Percentiles rank a stretch among this genome's conserved stretches.
Evolutionary conservation across 2,329 filamentous ascomycete species (phyloP).

Genomic region (Falciphora oryzae): DNA sequence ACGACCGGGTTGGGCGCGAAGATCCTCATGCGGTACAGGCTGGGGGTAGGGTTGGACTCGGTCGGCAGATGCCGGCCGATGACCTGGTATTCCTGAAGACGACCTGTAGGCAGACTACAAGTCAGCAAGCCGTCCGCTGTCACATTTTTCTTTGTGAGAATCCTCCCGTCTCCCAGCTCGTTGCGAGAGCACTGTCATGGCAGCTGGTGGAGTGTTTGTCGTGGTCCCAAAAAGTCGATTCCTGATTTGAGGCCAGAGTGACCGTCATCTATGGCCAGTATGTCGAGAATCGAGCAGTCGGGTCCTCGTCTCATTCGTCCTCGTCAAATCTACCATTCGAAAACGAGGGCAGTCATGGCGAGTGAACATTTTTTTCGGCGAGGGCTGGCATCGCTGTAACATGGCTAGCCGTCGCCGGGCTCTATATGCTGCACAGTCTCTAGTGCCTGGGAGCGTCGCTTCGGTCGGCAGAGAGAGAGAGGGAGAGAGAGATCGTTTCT

Average conservation of each 20-base stretch:
- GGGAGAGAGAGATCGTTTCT: background rate
- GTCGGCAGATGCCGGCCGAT: conserved; percentile 98
- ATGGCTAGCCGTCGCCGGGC: background rate
- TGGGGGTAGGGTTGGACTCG: conserved; percentile 93
- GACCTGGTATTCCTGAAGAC: conserved; percentile 99
- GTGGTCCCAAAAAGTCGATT: background rate
- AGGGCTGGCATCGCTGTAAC: background rate
- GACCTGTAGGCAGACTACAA: conserved; percentile 56
- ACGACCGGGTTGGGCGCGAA: conserved; percentile 97
- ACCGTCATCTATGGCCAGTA: background rate
- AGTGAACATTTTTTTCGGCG: background rate
- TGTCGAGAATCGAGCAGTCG: background rate
- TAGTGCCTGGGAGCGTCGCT: background rate
- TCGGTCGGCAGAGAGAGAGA: background rate
- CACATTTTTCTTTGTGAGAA: background rate
- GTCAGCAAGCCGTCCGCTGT: conserved; percentile 15
- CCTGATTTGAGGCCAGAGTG: background rate
- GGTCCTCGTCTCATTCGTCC: background rate
- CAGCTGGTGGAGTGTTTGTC: background rate
- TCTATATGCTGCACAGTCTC: background rate
- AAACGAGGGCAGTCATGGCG: background rate
- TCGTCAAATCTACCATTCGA: background rate
- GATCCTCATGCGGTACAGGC: conserved; percentile 99
- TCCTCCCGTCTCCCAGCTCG: background rate
- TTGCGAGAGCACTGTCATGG: background rate